Evolutionary conservation across 352 stramenopile genomes (phyloP), one percentile per base, ranked within the genome.

Genomic region (Globisporangium alternatum): DNA sequence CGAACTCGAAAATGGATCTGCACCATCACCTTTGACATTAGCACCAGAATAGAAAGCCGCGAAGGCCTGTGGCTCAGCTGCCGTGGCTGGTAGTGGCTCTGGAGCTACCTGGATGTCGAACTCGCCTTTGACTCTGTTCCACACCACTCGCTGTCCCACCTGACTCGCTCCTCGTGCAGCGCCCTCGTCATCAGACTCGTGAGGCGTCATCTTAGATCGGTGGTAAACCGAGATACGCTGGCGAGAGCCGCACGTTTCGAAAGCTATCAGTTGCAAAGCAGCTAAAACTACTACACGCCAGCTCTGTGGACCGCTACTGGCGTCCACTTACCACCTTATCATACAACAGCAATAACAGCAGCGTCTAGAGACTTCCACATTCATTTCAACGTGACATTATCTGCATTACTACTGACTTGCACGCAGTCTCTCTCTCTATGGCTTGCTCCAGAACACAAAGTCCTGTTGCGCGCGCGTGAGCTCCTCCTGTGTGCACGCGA

Each of bases 401-500:
- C 15, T n/a, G 37, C 10, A 28, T 28, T 28, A 1, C 35, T 41
- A 9, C 35, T 48, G 6, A n/a, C 17, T 45, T 13, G 39, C 12
- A 5, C 9, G 6, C 0, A n/a, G 9, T 51, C 44, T 15, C n/a
- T 53, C 48, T 22, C 22, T 55, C 49, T 57, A 57, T 44, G 25
- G 39, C 12, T 30, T 22, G 37, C n/a, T 63, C 80, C 78, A 91
- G 53, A 93, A 90, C 4, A 69, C 69, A 15, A 87, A 60, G 21
- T 85, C 77, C n/a, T 68, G 49, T 57, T 80, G 59, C 12, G 80
- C 81, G 17, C 77, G 63, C 0, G 63, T 66, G 3, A 90, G 66
- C 35, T 77, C 74, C 19, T 81, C 65, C 45, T 68, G 15, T n/a
- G 81, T 87, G 56, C 86, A 95, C 4, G 78, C 80, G 7, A 85